Evolutionary conservation across 257 asterid species (phyloP), one percentile per base, ranked within the genome.

Genomic region (Solanum virginianum): DNA sequence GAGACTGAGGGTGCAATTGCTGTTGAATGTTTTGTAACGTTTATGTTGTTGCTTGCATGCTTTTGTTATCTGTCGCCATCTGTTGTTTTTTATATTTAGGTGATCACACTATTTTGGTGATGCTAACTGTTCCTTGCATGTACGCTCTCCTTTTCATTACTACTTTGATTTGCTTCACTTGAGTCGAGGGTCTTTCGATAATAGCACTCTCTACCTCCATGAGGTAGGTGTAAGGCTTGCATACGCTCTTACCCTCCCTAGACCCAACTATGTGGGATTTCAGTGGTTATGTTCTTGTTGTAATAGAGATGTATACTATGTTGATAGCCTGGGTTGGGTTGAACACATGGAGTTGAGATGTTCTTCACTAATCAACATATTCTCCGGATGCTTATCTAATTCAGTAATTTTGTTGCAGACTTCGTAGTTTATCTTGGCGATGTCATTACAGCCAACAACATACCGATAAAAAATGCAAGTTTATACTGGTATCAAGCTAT

Each of bases 351-450:
- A 75, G 15, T 22, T 49, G 55, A 75, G 20, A 49, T 75, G 81
- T 22, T 45, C 85, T 51, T 62, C 10, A 18, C 26, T 66, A 17
- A 18, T 66, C 80, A 10, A 65, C 15, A 45, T 51, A 20, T 26
- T 54, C 80, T 29, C 45, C 51, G 15, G n/a, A 75, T 26, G 43
- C 82, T 49, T 75, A 22, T 24, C 62, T 75, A 56, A 60, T 36
- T 66, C 85, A 72, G 60, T 60, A 80, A 60, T 60, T 60, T 47
- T 12, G 71, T 75, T 81, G 75, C 95, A 96, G 99, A 94, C 43
- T 92, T 96, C 71, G 98, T 96, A 45, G 84, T 95, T 82, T 96
- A 95, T 86, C 98, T 95, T 41, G 99, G 99, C 62, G 98, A 96
- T 85, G 90, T 96, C 69, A 72, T 95, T 84, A 96, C 98, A 10